Evolutionary conservation across 129 eudicot species (phyloP).

Genomic region (Dittrichia graveolens): DNA sequence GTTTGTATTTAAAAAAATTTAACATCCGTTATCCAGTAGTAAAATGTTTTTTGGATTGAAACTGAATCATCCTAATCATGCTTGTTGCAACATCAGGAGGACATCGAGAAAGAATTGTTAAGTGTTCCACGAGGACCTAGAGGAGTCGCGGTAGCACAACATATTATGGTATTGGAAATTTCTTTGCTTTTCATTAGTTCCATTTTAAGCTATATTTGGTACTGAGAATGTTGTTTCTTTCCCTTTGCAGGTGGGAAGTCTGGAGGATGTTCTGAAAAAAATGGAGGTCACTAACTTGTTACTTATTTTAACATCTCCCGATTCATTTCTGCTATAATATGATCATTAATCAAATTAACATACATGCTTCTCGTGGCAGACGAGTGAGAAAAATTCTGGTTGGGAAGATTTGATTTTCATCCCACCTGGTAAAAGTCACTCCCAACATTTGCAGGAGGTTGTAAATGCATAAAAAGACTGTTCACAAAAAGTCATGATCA

Average conservation of each 20-base stretch:
- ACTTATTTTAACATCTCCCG: background rate
- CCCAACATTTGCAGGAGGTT: conserved; percentile 84
- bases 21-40: background rate
- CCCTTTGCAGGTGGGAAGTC: conserved; percentile 75
- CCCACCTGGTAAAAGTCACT: conserved; percentile 97
- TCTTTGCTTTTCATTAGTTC: conserved; percentile 10
- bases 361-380: conserved; percentile 43
- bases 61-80: conserved; percentile 27
- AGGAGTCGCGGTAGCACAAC: conserved; percentile 64
- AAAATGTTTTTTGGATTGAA: conserved; percentile 8
- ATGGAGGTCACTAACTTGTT: conserved; percentile 69
- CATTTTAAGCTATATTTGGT: background rate
- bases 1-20: conserved; percentile 38
- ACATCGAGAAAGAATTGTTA: conserved; percentile 81
- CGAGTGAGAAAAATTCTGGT: conserved; percentile 71
- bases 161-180: conserved; percentile 55
- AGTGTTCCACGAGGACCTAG: conserved; percentile 63
- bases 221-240: conserved; percentile 7
- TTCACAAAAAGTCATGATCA: conserved; percentile 9
- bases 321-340: conserved; percentile 18
- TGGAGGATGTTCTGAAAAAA: conserved; percentile 91
- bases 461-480: conserved; percentile 42
- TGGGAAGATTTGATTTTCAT: conserved; percentile 95
- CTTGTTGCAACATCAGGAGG: conserved; percentile 61
- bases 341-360: background rate